Evolutionary conservation across 2,329 filamentous ascomycete species (phyloP), one percentile per base, ranked within the genome.

Genomic region (Penicillium sp.): DNA sequence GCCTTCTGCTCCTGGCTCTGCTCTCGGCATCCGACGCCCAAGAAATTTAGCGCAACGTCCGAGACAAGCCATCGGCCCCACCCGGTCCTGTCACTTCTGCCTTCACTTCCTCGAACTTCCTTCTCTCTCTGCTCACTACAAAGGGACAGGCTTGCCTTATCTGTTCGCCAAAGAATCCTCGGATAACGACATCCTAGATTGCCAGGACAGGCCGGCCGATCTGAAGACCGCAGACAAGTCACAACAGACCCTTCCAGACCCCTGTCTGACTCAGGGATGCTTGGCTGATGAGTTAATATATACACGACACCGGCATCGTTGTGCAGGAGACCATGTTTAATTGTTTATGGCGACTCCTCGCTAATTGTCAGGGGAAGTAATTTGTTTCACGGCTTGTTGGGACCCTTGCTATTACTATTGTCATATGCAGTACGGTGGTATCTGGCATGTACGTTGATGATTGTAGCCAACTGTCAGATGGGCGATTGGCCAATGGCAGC

Each of bases 51-150:
- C 45, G 52, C 45, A 35, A 47, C 23, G 52, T 45, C 52, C 52
- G 52, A 55, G 52, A 55, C 52, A 55, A 53, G 52, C 52, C 52
- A 55, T 24, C 35, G 48, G 2, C 30, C 52, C 52, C 52, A 48
- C 52, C 26, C 23, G 52, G 43, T 48, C 43, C 52, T 55, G 52
- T 55, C 43, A 55, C 52, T 55, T 55, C 30, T 35, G 28, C 11
- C 28, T 33, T 3, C 28, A 11, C 11, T 11, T 5, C 8, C 30
- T 35, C 30, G 30, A 6, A 30, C 30, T 11, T 35, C 30, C 28
- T 35, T 35, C 30, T 14, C 30, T 30, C 28, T 30, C 5, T 7
- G 5, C 12, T 2, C 28, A 9, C 26, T 14, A 16, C 30, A 35
- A 35, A 35, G 16, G 30, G 14, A 35, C 30, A 9, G 14, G 12